Base-by-base conservation (phyloP, 305 asterid genomes). In the Withania somnifera region DNA sequence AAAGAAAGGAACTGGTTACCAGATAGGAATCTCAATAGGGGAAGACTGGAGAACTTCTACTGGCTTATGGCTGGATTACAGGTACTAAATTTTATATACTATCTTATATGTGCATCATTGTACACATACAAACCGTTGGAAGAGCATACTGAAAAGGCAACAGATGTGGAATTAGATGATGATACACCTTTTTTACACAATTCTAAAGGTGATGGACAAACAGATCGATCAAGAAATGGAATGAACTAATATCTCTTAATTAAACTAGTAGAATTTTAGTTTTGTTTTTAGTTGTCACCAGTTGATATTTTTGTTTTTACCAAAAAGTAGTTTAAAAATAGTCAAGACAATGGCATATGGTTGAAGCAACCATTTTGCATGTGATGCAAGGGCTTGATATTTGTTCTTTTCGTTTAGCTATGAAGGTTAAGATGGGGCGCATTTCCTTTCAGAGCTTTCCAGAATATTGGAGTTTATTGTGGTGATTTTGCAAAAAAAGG, bases 41-140 rank as follows among this genome's bases (percentile, higher is more conserved):
- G 98, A 30, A 86, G 85, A 51, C 84, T 94, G 90, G 97, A 94
- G 78, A 73, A 89, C 0, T 91, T 90, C 64, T 91, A 92, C 30
- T 92, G 95, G 95, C 84, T 94, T 24, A 92, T 90, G 68, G 85
- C 92, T 2, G 94, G 87, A 5, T 13, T 94, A 4, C 97, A 92
- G 56, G 91, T 85, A 11, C n/a, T 93, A 56, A 94, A 94, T 67
- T 83, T 91, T 42, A 24, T 91, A 11, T 93, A 94, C 56, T 94
- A 88, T 82, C 85, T 89, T 4, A 50, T 85, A 6, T 90, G 95
- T 85, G 94, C 97, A 10, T 84, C 88, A 88, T 87, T 86, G 40
- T 94, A 91, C 53, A 87, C 50, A 82, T 87, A 83, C 32, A 94
- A 94, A 81, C 90, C 91, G 1, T 50, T 94, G 34, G 85, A 89